Base-by-base conservation (phyloP, 2,329 filamentous ascomycete genomes). In the Diaporthe australafricana region DNA sequence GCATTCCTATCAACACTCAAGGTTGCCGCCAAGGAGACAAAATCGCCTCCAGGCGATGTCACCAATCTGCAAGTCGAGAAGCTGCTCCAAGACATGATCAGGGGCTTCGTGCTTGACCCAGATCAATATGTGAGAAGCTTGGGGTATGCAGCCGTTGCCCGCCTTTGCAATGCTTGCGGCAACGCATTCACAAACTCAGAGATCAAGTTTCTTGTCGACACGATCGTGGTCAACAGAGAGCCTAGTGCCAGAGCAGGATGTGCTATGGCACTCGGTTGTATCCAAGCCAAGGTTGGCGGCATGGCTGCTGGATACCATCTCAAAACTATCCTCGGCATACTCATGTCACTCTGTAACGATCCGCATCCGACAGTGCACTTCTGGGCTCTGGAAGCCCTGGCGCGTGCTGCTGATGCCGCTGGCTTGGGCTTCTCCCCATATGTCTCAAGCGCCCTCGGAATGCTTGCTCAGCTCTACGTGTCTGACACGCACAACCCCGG, bases 291-390 rank as follows among this genome's bases (percentile, higher is more conserved):
- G 80, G 93, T 99, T 42, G 97, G 96, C 71, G 96, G 96, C 70
- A 98, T 99, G 95, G 96, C 96, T 68, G 96, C 96, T 69, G 95
- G 95, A 4, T 95, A 96, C 77, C 96, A 99, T 80, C 87, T 99
- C 65, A 98, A 98, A 84, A 98, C 95, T 1, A 98, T 99, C 63
- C 89, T 98, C n/a, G 93, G 96, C 22, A 97, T 99, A 48, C 85
- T 99, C n/a, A 97, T 98, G 93, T 98, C 96, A 9, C 87, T 99
- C 12, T 96, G 95, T 80, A 98, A 95, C 76, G 96, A 99, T 78
- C 94, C 96, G 25, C 96, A 99, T 80, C 95, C 96, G 0, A 92
- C 94, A 0, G 96, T 99, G 11, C 96, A 99, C 81, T 98, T 96
- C 79, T 98, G 95, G 95, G 96, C 97, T 3, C 85, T 99, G 55